These are phyloP conservation scores for Silene latifolia DNA, from an alignment of 148 eudicot genomes.

Conservation along the genomic window DNA sequence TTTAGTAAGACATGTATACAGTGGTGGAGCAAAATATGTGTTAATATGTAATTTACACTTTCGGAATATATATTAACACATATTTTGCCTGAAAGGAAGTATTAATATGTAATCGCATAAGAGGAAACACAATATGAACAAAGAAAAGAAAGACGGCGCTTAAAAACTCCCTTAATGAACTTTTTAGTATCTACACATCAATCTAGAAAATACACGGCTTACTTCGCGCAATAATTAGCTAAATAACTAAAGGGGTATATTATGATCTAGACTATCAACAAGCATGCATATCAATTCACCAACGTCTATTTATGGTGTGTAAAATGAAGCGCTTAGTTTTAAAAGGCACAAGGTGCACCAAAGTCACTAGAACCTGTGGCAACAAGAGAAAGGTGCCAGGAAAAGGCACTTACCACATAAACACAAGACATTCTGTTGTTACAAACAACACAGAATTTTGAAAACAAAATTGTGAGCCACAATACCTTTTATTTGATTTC, in stretches of 20 bases:
- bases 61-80: too few species aligned
- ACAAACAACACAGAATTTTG: not conserved
- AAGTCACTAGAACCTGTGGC: too few species aligned
- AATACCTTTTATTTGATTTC: not conserved
- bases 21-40: too few species aligned
- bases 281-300: not conserved
- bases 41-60: too few species aligned
- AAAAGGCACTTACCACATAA: not conserved
- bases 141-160: too few species aligned
- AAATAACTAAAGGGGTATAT: not conserved
- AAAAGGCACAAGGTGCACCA: not conserved
- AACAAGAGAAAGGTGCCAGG: too few species aligned
- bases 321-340: not conserved
- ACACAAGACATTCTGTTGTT: not conserved
- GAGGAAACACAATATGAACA: too few species aligned
- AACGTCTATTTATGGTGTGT: not conserved
- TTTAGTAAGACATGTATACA: constrained; percentile 1
- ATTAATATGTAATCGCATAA: too few species aligned
- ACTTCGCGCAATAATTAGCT: not conserved
- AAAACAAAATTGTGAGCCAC: not conserved
- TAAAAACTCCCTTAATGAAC: too few species aligned
- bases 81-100: too few species aligned
- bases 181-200: not conserved
- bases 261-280: too few species aligned
- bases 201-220: not conserved